A percentile compares a stretch with the other conserved stretches of the same genome.
Evolutionary conservation across 1,139 yeast genomes (phyloP).

Genomic region (Pichia sp.): DNA sequence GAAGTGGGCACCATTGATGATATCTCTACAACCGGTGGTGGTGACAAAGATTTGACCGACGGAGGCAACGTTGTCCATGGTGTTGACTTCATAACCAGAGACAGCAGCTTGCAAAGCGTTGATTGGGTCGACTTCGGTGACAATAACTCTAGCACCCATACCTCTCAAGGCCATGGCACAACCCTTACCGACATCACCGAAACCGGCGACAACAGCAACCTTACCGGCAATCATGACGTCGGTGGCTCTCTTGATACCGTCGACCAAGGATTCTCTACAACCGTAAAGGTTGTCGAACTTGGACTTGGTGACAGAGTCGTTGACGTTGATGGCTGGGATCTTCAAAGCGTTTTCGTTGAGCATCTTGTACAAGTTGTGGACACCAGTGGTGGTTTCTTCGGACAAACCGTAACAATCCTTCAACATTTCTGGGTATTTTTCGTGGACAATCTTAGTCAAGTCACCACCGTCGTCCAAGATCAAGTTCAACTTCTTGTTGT

Average conservation of each 20-base stretch:
- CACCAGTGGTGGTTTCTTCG: slow-evolving; percentile 99
- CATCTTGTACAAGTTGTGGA: slow-evolving; percentile 98
- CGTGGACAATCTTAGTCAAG: slow-evolving; percentile 94
- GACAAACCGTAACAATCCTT: slow-evolving; percentile 93
- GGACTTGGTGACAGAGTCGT: slow-evolving; percentile 99
- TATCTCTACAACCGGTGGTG: slow-evolving; percentile 99
- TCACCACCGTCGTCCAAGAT: slow-evolving; percentile 99
- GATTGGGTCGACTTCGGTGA: slow-evolving; percentile 98
- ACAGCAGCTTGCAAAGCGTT: slow-evolving; percentile 99
- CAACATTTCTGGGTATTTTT: slow-evolving; percentile 97
- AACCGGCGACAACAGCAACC: slow-evolving; percentile 98
- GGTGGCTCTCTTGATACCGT: slow-evolving; percentile 99
- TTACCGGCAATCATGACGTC: slow-evolving; percentile 99
- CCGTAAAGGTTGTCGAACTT: slow-evolving; percentile 99
- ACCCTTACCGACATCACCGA: slow-evolving; percentile 99
- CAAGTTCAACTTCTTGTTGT: slow-evolving; percentile 91
- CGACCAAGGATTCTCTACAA: slow-evolving; percentile 97
- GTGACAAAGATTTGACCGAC: slow-evolving; percentile 98
- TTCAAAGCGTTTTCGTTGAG: slow-evolving; percentile 82
- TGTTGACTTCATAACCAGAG: slow-evolving; percentile 96
- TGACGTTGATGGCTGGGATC: slow-evolving; percentile 99
- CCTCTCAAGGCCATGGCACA: slow-evolving; percentile 99
- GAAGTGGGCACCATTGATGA: slow-evolving; percentile 87
- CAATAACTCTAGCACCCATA: slow-evolving; percentile 99
- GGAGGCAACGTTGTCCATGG: slow-evolving; percentile 92